Base-by-base conservation (phyloP, 768 basidiomycete species). In the Suillus hirtellus region DNA sequence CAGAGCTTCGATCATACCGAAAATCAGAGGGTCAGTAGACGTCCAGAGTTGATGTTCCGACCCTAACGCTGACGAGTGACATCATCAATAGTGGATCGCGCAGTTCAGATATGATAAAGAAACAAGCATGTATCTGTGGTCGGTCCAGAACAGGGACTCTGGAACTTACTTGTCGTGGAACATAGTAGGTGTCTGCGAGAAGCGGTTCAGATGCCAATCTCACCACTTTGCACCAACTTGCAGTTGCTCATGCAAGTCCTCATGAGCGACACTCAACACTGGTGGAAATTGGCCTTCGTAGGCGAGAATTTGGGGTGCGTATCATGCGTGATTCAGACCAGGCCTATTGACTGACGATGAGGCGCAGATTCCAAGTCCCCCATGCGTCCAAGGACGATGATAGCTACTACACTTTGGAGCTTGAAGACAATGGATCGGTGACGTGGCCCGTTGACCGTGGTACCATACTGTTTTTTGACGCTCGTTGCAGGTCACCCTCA, bases 51-150 rank as follows among this genome's bases (percentile, higher is more conserved):
- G 14, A 15, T 8, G 2, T 4, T 8, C 24, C 3, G 1, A 27
- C 47, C 21, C 7, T 15, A 24, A 8, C 7, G 14, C 47, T 49
- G 14, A 49, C 47, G 7, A 49, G 47, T 9, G 8, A 15, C 9
- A 27, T 15, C 15, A 27, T 31, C 31, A 0, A 49, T 49, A 49
- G 47, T 49, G 47, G 46, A 7, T 2, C 0, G 46, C 2, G 12
- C 1, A 12, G 2, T 3, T 0, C 9, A 12, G 2, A 1, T 21
- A 46, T 12, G 10, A 19, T 5, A 15, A 0, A 6, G 0, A 0
- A 17, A 7, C 6, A 0, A 0, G 2, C 0, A 7, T 0, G 17
- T 2, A 9, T 43, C 3, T 43, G 8, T 3, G 2, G 19, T 3
- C 43, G 19, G 12, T 21, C 46, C 1, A n/a, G 21, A 24, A 49